Evolutionary conservation across 306 rosid genomes (phyloP), one percentile per base, ranked within the genome.

Genomic region (Cajanus cajan): DNA sequence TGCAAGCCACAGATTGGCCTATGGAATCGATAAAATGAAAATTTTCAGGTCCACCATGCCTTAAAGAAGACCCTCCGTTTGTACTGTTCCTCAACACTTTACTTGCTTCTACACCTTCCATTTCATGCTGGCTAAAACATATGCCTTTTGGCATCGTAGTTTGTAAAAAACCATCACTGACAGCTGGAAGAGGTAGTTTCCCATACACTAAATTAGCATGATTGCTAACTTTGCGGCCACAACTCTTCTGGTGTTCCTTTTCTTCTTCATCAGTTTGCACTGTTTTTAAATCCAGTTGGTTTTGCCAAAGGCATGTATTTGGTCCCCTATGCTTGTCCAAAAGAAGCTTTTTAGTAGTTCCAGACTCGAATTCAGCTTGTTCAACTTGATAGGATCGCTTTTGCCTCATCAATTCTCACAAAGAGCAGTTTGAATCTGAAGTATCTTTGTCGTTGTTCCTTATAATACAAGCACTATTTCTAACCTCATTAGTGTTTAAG

Each of bases 381-480:
- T 87, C 92, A 33, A 58, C 77, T 69, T 76, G 92, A 72, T 72
- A 45, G 31, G 82, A 86, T 65, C 97, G 88, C 81, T 92, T 92
- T 83, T 88, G 88, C 86, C 97, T 90, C 98, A 94, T 94, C 89
- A 94, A 82, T 79, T 92, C 98, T 70, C 95, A 79, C 81, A 94
- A 54, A n/a, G 97, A 92, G 86, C 88, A 75, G 82, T 61, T 87
- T 33, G 77, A 41, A 44, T 77, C 83, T 64, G 79, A 80, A 55
- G 58, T 59, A 70, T 83, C 67, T 66, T 48, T 7, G 36, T 14
- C 86, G 57, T 8, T 80, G 83, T 78, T 78, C 80, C 82, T 78
- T 69, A 16, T 54, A 64, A 19, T 69, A 79, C 78, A 76, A 76
- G 81, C 69, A 84, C 52, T 41, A 64, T 55, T 52, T 41, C 83